Evolutionary conservation across 345 rosid genomes (phyloP).

Genomic region (Cardamine resedifolia): DNA sequence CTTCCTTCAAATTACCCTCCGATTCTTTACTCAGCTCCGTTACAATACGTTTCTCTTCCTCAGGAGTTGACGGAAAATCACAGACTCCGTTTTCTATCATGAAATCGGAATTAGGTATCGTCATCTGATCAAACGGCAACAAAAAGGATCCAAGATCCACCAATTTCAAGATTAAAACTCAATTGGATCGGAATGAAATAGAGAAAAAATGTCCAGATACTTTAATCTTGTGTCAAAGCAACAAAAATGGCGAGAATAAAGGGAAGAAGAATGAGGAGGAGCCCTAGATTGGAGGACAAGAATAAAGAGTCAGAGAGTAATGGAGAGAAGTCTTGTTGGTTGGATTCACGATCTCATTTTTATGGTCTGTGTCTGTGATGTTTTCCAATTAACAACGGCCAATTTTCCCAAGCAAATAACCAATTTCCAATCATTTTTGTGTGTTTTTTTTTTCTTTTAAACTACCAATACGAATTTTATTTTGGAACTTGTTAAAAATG

Average conservation of each 20-base stretch:
- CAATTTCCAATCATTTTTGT: too few relatives aligned
- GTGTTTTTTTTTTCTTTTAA: background rate
- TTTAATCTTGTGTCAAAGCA: background rate
- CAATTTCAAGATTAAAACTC: background rate
- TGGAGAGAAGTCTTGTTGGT: background rate
- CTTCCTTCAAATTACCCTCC: conserved; percentile 63
- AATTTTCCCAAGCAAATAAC: too few relatives aligned
- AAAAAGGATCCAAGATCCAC: conserved; percentile 22
- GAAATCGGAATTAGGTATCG: conserved; percentile 56
- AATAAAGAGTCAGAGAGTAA: background rate
- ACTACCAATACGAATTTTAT: background rate
- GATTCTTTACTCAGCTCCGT: conserved; percentile 53
- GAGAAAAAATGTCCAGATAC: background rate
- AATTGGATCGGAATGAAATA: conserved; percentile 18
- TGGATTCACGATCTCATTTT: conserved; percentile 28
- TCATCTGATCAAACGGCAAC: conserved; percentile 41
- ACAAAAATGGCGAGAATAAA: conserved; percentile 1
- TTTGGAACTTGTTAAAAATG: too few relatives aligned
- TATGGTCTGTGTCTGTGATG: conserved; percentile 1
- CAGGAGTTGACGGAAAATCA: conserved; percentile 64
- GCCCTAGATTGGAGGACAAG: conserved; percentile 28
- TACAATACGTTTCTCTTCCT: conserved; percentile 74
- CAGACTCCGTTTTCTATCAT: conserved; percentile 65
- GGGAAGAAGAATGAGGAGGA: conserved; percentile 15
- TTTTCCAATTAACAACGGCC: conserved; percentile 18